These are phyloP conservation scores for Ophiostoma quercus DNA, from an alignment of 2,329 filamentous ascomycete species.

Conservation along the genomic window DNA sequence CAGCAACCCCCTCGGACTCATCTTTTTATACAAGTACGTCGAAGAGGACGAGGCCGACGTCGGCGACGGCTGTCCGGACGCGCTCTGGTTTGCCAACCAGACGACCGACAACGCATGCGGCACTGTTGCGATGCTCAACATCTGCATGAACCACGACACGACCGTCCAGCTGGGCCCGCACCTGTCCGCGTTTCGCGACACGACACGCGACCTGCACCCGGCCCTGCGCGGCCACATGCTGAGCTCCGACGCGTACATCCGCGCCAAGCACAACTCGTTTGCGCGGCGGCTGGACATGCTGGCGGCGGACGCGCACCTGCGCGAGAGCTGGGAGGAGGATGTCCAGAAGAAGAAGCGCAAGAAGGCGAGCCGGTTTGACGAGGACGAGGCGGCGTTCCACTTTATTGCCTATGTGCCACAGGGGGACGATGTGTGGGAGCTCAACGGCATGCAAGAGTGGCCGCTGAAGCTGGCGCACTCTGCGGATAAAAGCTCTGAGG, in stretches of 20 bases:
- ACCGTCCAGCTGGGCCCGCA: slow-evolving; percentile 63
- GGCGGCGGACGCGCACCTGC: slow-evolving; percentile 59
- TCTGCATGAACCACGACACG: slow-evolving; percentile 73
- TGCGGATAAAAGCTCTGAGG: too few species aligned
- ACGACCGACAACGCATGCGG: slow-evolving; percentile 82
- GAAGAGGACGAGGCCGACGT: slow-evolving; percentile 48
- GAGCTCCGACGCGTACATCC: slow-evolving; percentile 68
- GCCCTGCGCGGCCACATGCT: slow-evolving; percentile 71
- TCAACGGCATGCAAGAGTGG: slow-evolving; percentile 64
- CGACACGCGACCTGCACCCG: slow-evolving; percentile 63
- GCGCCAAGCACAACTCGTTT: slow-evolving; percentile 82
- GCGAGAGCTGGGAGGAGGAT: slow-evolving; percentile 37
- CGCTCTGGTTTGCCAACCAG: slow-evolving; percentile 93
- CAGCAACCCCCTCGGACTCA: slow-evolving; percentile 74
- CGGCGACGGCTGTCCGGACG: slow-evolving; percentile 48
- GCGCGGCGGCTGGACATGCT: slow-evolving; percentile 74
- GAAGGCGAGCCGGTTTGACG: slow-evolving; percentile 27
- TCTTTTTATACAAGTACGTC: slow-evolving; percentile 76
- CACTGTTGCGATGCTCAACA: slow-evolving; percentile 87
- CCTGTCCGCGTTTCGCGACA: slow-evolving; percentile 65
- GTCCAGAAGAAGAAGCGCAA: slow-evolving; percentile 34
- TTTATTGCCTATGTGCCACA: slow-evolving; percentile 92
- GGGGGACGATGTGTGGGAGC: slow-evolving; percentile 77
- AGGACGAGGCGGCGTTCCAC: slow-evolving; percentile 80
- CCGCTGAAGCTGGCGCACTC: background rate